phyloP scores from a whole-genome alignment of 352 stramenopile genomes.

The Pythium graminicola region DNA sequence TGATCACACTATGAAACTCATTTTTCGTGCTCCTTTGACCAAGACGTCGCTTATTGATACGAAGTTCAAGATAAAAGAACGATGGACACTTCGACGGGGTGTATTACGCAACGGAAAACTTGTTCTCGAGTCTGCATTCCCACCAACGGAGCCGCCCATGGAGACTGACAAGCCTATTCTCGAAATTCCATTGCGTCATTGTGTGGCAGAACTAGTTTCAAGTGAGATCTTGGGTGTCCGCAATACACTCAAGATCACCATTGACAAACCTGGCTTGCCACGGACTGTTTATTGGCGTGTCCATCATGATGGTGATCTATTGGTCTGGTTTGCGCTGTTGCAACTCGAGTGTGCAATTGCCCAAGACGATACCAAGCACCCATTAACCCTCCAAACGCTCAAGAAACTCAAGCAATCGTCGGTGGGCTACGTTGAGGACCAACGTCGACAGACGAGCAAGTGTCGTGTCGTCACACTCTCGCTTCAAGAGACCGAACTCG shows the following conservation, averaged over 20 bases:
- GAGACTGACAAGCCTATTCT: neutral
- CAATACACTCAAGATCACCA: constrained; percentile 50
- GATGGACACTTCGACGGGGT: constrained; percentile 33
- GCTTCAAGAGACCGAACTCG: constrained; percentile 41
- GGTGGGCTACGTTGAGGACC: constrained; percentile 23
- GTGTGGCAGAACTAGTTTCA: constrained; percentile 38
- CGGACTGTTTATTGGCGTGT: constrained; percentile 36
- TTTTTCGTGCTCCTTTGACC: constrained; percentile 42
- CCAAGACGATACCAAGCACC: constrained; percentile 35
- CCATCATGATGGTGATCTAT: constrained; percentile 35
- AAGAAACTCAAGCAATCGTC: constrained; percentile 21
- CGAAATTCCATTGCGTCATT: constrained; percentile 41
- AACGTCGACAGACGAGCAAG: constrained; percentile 26
- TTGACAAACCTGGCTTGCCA: neutral
- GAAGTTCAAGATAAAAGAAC: constrained; percentile 32
- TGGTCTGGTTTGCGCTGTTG: constrained; percentile 51
- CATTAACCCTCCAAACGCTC: constrained; percentile 27
- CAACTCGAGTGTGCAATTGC: constrained; percentile 44
- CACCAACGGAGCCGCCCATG: neutral
- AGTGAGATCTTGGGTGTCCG: constrained; percentile 26
- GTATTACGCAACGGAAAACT: constrained; percentile 36
- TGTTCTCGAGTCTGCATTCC: constrained; percentile 15
- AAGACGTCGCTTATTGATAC: constrained; percentile 32
- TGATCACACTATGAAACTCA: constrained; percentile 39
- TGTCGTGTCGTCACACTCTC: constrained; percentile 32